Evolutionary conservation across 345 rosid species (phyloP), one percentile per base, ranked within the genome.

Genomic region (Abelmoschus esculentus): DNA sequence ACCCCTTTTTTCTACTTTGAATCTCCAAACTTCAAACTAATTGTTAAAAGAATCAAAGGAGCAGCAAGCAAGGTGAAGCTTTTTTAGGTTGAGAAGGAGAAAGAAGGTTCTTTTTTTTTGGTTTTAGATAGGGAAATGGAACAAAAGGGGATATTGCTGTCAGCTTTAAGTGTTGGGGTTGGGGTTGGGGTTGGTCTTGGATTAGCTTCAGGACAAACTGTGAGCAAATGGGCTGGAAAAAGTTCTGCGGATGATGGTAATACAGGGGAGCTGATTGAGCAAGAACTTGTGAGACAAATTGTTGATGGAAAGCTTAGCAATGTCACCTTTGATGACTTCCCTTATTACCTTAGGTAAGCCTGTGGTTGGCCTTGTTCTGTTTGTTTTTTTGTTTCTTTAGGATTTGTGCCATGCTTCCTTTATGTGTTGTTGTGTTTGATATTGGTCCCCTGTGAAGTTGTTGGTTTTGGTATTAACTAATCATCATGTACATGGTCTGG

Each of bases 131-230:
- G 50, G 11, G 61, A 32, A 52, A 93, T 93, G 97, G 98, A 93
- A 70, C 91, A 89, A 76, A 93, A 86, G 82, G 79, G 80, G 64
- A 75, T 86, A 22, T 49, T 93, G 49, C 60, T 93, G 64, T 89
- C 98, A 26, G 98, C 97, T 34, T 75, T 93, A 80, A 77, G 89
- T 66, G 84, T 85, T 32, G 98, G 98, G 12, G 88, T 92, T 54
- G 98, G 98, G 12, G 90, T 92, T 42, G 97, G 98, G 0, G 86
- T 93, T 54, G 98, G 98, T 19, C 71, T 93, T 4, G 92, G 96
- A 38, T 81, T 89, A 71, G 98, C 93, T n/a, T 89, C 98, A 29
- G 90, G 97, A 34, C 87, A 85, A 52, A 85, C 79, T 61, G 76
- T 85, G 73, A 79, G 86, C 49, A 75, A 83, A 80, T 89, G 88